Conservation (phyloP, 1,284 basidiomycete genomes). For the Austropuccinia psidii region DNA sequence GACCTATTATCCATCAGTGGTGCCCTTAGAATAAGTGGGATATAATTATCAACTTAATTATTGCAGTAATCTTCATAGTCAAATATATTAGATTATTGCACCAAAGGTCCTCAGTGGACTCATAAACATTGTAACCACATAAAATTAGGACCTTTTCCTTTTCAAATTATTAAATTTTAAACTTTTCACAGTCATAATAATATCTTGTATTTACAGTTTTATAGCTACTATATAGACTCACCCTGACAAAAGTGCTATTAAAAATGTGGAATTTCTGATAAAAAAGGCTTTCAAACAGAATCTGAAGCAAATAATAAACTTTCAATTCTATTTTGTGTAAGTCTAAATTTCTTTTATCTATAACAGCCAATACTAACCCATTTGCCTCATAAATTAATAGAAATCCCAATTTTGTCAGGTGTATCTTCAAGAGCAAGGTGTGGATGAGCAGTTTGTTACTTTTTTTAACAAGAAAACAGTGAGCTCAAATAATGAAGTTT, state of each 20-base stretch:
- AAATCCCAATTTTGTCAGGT: constrained; percentile 25
- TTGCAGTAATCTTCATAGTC: too few relatives aligned
- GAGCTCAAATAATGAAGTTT: constrained; percentile 18
- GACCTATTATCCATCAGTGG: too few relatives aligned
- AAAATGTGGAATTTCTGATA: background rate
- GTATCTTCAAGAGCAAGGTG: constrained; percentile 28
- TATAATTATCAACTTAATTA: too few relatives aligned
- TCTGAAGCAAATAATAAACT: constrained; percentile 6
- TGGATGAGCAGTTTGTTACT: constrained; percentile 2
- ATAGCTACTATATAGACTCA: too few relatives aligned
- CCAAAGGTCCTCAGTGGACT: too few relatives aligned
- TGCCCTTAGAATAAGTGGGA: too few relatives aligned
- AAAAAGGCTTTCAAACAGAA: background rate
- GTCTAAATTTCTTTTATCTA: background rate
- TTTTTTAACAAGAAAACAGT: constrained; percentile 19
- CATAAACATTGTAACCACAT: constrained; percentile 25
- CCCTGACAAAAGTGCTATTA: background rate
- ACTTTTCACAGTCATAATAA: constrained; percentile 1
- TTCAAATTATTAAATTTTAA: constrained; percentile 3
- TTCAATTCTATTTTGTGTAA: constrained; percentile 4
- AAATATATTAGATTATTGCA: too few relatives aligned
- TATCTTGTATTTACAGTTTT: too few relatives aligned
- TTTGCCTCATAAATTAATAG: too few relatives aligned
- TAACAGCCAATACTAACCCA: background rate
- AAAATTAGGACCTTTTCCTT: background rate